Base-by-base conservation (phyloP, 768 basidiomycete species). In the Tricholomella constricta region DNA sequence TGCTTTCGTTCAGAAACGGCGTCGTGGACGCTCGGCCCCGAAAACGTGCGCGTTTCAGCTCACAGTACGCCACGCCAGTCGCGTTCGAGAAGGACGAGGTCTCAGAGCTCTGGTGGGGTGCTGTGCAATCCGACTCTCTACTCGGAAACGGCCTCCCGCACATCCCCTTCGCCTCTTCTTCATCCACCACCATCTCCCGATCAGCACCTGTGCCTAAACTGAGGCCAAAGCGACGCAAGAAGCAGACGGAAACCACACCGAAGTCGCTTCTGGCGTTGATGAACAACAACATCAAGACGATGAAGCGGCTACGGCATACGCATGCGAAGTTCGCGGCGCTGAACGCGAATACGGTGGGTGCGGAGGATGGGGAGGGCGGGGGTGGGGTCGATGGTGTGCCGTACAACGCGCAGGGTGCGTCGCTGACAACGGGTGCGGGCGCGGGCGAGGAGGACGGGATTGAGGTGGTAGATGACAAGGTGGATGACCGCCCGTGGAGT, bases 281-380 rank as follows among this genome's bases (percentile, higher is more conserved):
- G 85, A 91, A 88, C 65, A 74, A 73, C 46, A 93, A 93, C 62
- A 83, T 93, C 52, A 82, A 78, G 58, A 88, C 88, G 2, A 78
- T 92, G 72, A 82, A 85, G 52, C 80, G 86, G 22, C 79, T 93
- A 26, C 76, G 89, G 48, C 80, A 82, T 56, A 89, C 86, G 0
- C 89, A 94, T 63, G 73, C 80, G 52, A 87, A 85, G 62, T 86
- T 91, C 58, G 75, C 82, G 0, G 81, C 84, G 7, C 65, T 93
- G 45, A 76, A 72, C 54, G 62, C 72, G 4, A 65, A 64, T 25
- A 55, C 35, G 5, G 27, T 47, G 8, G 52, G 41, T 31, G 64
- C 65, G 37, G 70, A 70, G 32, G 77, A 75, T 44, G 65, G 65
- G 20, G 75, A 73, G 44, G 69, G 72, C 17, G 62, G 73, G 35